phyloP scores from a whole-genome alignment of 176 grass and related monocot species.

The Triticum turgidum region DNA sequence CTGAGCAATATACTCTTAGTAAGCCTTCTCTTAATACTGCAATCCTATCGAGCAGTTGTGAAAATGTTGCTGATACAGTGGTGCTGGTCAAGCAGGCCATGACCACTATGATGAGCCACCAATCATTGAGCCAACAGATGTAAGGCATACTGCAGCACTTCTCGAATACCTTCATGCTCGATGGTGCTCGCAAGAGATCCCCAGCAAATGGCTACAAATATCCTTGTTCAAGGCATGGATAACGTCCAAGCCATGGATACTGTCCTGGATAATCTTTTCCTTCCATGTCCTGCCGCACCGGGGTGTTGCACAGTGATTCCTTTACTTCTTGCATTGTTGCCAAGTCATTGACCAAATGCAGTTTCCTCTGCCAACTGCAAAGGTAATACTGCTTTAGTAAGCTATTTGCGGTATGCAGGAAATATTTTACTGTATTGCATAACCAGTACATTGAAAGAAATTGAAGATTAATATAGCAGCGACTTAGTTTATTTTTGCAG shows the following conservation, averaged over 20 bases:
- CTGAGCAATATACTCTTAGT: no score
- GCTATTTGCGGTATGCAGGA: neutral
- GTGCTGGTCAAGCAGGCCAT: neutral
- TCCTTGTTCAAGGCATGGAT: constrained; percentile 2
- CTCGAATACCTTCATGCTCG: neutral
- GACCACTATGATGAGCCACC: neutral
- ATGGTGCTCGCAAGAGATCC: neutral
- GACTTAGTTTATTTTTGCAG: neutral
- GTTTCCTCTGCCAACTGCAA: neutral
- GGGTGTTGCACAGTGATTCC: neutral
- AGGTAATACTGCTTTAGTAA: constrained; percentile 3
- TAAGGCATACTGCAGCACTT: neutral
- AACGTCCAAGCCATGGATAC: neutral
- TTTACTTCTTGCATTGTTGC: constrained; percentile 17
- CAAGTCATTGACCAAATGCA: constrained; percentile 18
- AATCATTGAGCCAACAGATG: neutral
- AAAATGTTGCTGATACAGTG: neutral
- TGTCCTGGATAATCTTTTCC: constrained; percentile 20
- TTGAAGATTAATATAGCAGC: neutral
- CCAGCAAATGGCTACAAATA: neutral
- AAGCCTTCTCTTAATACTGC: neutral
- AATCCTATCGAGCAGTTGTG: neutral
- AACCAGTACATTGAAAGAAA: neutral
- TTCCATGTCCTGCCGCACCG: neutral
- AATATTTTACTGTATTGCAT: constrained; percentile 11